Base-by-base conservation (phyloP, 495 filamentous ascomycete species). In the Podospora appendiculata region DNA sequence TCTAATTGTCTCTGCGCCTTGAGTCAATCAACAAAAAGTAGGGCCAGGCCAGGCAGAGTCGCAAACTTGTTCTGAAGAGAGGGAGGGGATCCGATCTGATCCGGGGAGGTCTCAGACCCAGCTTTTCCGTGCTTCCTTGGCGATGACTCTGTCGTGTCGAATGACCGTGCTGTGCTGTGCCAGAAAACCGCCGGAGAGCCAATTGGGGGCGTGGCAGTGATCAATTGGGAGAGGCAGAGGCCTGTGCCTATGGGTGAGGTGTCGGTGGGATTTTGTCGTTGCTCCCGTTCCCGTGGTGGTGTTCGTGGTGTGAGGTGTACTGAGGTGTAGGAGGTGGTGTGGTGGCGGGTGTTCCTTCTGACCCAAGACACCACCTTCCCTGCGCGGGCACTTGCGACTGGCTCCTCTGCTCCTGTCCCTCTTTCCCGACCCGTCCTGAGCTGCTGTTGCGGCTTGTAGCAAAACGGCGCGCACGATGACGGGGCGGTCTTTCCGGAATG, bases 391-490 rank as follows among this genome's bases (percentile, higher is more conserved):
- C 19, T 45, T 9, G 25, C 25, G 25, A 25, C 25, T 25, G 25
- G 25, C 25, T 25, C 25, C 25, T 25, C 25, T 25, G 25, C 25
- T 25, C 25, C 25, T 25, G 25, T 25, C 25, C 25, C 25, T 25
- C 25, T 25, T 25, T 25, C 25, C 25, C 25, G 5, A 25, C 25
- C 25, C 25, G 25, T 25, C 25, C 25, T 25, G 25, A 5, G 25
- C 2, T 25, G 25, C 25, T 25, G 2, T 25, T 25, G 25, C 25
- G 25, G 25, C 25, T 25, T 51, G 49, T 25, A 36, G 41, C 40
- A 35, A 36, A 45, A 51, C 49, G 49, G 49, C 49, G 41, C 19
- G 16, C 17, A 51, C 49, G 40, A 36, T 51, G 32, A 45, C 49
- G 36, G 25, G 40, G 19, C 49, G 17, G 25, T 14, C 32, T 44